A percentile compares a stretch with the other conserved stretches of the same genome.
phyloP scores from a whole-genome alignment of 2,329 filamentous ascomycete species.

The Xylariaceae sp. region DNA sequence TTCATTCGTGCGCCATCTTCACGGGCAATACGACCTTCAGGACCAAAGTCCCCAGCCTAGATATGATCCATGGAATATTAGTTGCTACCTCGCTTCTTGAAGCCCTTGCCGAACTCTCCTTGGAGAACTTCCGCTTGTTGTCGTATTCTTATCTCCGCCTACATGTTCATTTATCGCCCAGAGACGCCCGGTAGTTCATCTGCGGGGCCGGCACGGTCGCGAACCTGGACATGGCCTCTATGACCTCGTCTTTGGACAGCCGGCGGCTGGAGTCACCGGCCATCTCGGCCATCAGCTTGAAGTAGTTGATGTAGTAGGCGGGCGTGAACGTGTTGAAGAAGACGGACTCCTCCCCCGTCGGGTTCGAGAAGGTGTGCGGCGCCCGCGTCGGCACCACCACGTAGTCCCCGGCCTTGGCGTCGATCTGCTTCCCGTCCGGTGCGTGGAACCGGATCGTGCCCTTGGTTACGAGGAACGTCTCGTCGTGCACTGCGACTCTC shows the following conservation, averaged over 20 bases:
- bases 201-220: constrained; percentile 36
- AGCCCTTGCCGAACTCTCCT: too few relatives aligned
- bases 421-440: constrained; percentile 35
- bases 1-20: constrained; percentile 4
- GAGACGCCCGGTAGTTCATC: constrained; percentile 2
- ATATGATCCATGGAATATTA: too few relatives aligned
- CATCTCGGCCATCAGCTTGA: constrained; percentile 45
- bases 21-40: constrained; percentile 1
- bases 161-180: not conserved
- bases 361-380: constrained; percentile 52
- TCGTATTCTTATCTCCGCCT: not conserved
- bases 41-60: too few relatives aligned
- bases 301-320: constrained; percentile 53
- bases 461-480: constrained; percentile 50
- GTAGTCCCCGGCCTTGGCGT: constrained; percentile 48
- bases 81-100: too few relatives aligned
- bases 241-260: constrained; percentile 43
- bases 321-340: constrained; percentile 54
- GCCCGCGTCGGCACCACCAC: constrained; percentile 49
- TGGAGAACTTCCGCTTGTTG: not conserved
- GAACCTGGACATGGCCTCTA: constrained; percentile 44
- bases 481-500: too few relatives aligned
- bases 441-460: constrained; percentile 48
- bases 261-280: constrained; percentile 36
- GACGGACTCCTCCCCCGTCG: constrained; percentile 47